Evolutionary conservation across 768 basidiomycete genomes (phyloP).

Genomic region (Paxillus ammoniavirescens): DNA sequence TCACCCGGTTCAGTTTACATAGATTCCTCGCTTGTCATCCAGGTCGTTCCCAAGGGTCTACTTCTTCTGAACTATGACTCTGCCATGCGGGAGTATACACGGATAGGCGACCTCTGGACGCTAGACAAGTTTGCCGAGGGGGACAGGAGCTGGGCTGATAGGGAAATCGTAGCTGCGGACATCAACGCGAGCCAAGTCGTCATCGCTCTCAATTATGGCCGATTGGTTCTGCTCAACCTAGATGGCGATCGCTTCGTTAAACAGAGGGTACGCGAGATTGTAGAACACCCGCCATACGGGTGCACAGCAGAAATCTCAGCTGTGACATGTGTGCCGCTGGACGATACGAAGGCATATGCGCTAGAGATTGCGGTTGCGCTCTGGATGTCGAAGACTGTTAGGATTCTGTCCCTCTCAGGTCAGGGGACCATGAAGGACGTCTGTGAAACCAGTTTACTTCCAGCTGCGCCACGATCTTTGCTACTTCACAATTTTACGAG

Average conservation of each 20-base stretch:
- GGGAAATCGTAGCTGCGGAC: conserved; percentile 65
- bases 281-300: conserved; percentile 14
- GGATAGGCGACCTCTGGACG: conserved; percentile 41
- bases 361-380: conserved; percentile 62
- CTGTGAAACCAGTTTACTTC: conserved; percentile 31
- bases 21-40: conserved; percentile 60
- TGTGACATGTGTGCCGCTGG: conserved; percentile 60
- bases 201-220: conserved; percentile 56
- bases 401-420: conserved; percentile 46
- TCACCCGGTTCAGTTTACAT: conserved; percentile 29
- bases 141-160: conserved; percentile 22
- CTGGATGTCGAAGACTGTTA: conserved; percentile 68
- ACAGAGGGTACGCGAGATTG: conserved; percentile 23
- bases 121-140: conserved; percentile 28
- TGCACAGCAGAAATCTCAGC: conserved; percentile 60
- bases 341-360: conserved; percentile 46
- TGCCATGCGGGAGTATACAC: conserved; percentile 39
- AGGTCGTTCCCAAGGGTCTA: conserved; percentile 64
- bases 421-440: conserved; percentile 17
- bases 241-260: conserved; percentile 37
- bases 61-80: conserved; percentile 56
- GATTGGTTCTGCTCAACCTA: conserved; percentile 50
- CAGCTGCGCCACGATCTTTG: conserved; percentile 44
- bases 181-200: conserved; percentile 68
- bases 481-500: conserved; percentile 60